Conservation (phyloP, 1,139 yeast genomes). For the Candida frijolesensis region DNA sequence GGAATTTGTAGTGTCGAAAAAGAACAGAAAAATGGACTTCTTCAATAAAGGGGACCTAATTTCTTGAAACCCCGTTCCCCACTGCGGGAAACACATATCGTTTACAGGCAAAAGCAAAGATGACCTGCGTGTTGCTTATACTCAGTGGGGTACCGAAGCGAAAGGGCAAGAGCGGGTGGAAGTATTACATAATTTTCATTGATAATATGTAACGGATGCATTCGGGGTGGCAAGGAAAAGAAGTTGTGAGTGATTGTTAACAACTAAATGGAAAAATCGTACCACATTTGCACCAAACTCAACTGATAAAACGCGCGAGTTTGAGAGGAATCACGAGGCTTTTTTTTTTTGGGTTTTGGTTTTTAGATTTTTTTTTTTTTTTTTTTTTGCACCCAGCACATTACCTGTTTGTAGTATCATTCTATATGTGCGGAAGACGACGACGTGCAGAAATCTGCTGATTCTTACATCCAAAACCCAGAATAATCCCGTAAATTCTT, state of each 20-base stretch:
- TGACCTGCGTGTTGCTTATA: too few species aligned
- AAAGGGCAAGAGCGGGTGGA: too few species aligned
- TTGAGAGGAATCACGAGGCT: not conserved
- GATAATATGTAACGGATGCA: too few species aligned
- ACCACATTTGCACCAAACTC: constrained; percentile 2
- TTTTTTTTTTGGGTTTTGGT: not conserved
- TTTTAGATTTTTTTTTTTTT: not conserved
- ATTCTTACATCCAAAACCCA: constrained; percentile 5
- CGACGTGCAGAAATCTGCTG: constrained; percentile 11
- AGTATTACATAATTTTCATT: too few species aligned
- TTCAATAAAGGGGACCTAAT: too few species aligned
- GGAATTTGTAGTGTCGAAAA: too few species aligned
- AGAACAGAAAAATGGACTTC: too few species aligned
- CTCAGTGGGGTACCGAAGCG: too few species aligned
- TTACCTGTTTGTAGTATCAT: not conserved
- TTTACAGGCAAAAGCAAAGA: too few species aligned
- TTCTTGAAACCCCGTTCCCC: too few species aligned
- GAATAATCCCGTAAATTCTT: not conserved
- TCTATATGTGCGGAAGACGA: not conserved
- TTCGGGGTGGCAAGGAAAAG: not conserved
- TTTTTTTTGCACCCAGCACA: constrained; percentile 8
- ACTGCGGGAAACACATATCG: too few species aligned
- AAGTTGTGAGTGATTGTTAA: not conserved
- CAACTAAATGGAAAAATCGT: constrained; percentile 5
- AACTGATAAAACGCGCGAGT: not conserved